A percentile compares a stretch with the other conserved stretches of the same genome.
Conservation (phyloP, 2,329 filamentous ascomycete species). For the Fusarium anguioides region DNA sequence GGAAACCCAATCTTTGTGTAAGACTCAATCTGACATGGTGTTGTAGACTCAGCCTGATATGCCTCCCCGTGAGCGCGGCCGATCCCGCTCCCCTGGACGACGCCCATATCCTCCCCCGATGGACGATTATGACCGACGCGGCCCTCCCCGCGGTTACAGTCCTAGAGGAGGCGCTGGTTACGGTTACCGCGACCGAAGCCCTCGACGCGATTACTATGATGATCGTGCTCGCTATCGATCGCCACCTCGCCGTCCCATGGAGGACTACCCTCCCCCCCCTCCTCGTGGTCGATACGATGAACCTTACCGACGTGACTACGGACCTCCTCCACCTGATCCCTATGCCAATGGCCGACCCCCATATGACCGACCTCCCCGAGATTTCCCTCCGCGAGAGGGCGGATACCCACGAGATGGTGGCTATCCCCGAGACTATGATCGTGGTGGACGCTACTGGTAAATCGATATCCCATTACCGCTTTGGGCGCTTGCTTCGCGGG, state of each 20-base stretch:
- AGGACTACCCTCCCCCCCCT: slow-evolving; percentile 79
- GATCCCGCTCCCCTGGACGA: slow-evolving; percentile 79
- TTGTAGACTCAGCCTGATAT: slow-evolving; percentile 83
- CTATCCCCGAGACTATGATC: slow-evolving; percentile 62
- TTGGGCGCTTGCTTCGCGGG: slow-evolving; percentile 44
- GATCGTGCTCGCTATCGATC: slow-evolving; percentile 84
- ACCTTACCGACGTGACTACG: slow-evolving; percentile 77
- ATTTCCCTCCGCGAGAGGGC: slow-evolving; percentile 59
- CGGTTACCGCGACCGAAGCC: slow-evolving; percentile 89
- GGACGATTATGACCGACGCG: slow-evolving; percentile 87
- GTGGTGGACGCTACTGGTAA: slow-evolving; percentile 64
- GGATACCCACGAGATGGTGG: slow-evolving; percentile 55
- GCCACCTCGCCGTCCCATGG: slow-evolving; percentile 79
- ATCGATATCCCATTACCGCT: slow-evolving; percentile 45
- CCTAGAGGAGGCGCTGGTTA: slow-evolving; percentile 74
- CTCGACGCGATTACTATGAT: slow-evolving; percentile 88
- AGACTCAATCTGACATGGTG: slow-evolving; percentile 38
- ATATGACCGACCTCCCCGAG: slow-evolving; percentile 67
- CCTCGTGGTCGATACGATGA: slow-evolving; percentile 79
- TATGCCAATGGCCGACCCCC: slow-evolving; percentile 67
- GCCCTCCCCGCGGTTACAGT: slow-evolving; percentile 82
- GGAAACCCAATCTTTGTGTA: neutral
- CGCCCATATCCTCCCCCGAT: slow-evolving; percentile 74
- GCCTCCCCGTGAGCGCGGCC: slow-evolving; percentile 73
- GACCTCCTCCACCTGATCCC: slow-evolving; percentile 72